A percentile compares a stretch with the other conserved stretches of the same genome.
Evolutionary conservation across 805 yeast genomes (phyloP).

Genomic region (Scheffersomyces coipomensis): DNA sequence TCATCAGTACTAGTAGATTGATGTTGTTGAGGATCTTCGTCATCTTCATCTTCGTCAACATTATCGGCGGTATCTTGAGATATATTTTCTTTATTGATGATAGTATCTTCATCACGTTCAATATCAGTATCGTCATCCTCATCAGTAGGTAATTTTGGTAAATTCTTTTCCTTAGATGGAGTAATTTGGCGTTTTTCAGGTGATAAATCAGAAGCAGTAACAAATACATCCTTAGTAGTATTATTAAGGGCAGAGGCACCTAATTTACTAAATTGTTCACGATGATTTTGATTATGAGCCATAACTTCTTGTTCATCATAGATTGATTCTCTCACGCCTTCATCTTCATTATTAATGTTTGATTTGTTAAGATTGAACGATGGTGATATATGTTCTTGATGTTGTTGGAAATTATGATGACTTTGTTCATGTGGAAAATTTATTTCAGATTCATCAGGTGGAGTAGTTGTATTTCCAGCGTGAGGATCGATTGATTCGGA

Average conservation of each 20-base stretch:
- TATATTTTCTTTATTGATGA: constrained; percentile 1
- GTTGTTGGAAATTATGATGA: not conserved
- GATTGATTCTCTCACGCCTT: constrained; percentile 11
- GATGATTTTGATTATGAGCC: constrained; percentile 8
- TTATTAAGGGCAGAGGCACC: constrained; percentile 14
- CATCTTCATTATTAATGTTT: not conserved
- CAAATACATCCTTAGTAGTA: constrained; percentile 19
- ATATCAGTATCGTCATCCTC: not conserved
- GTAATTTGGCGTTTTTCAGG: constrained; percentile 4
- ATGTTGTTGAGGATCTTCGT: constrained; percentile 1
- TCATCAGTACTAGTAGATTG: too few species aligned
- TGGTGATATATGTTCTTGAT: constrained; percentile 10
- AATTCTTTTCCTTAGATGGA: not conserved
- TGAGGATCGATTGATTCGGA: not conserved
- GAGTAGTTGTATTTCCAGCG: not conserved
- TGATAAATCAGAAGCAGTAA: constrained; percentile 21
- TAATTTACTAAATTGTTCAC: constrained; percentile 13
- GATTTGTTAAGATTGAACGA: constrained; percentile 13
- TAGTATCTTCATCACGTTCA: not conserved
- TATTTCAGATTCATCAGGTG: not conserved
- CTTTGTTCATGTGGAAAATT: constrained; percentile 4
- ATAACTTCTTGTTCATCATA: constrained; percentile 11
- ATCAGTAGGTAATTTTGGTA: not conserved
- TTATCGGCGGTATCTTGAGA: too few species aligned
- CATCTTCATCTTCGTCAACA: constrained; percentile 2